These are phyloP conservation scores for Neurospora tetrasperma DNA, from an alignment of 495 filamentous ascomycete genomes.

Conservation along the genomic window DNA sequence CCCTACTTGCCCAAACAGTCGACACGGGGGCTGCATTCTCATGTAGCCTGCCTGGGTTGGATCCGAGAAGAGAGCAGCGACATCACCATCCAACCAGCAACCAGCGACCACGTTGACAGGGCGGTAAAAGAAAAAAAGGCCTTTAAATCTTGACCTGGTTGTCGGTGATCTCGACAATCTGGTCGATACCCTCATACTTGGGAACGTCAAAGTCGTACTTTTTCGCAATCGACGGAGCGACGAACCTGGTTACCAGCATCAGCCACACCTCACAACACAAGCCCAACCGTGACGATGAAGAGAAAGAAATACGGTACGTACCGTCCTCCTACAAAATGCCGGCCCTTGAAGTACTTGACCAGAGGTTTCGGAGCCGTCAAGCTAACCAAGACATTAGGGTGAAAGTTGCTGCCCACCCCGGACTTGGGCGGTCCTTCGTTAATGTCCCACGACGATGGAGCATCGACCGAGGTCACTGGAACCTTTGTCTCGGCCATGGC, in stretches of 20 bases:
- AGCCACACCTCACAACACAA: constrained; percentile 5
- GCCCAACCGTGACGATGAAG: background rate
- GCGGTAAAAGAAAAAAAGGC: background rate
- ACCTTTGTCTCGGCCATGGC: constrained; percentile 60
- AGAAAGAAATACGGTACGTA: constrained; percentile 21
- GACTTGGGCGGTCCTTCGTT: constrained; percentile 68
- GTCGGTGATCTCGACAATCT: constrained; percentile 66
- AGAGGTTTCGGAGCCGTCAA: constrained; percentile 94
- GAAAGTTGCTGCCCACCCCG: constrained; percentile 70
- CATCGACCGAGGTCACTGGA: constrained; percentile 81
- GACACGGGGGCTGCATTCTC: constrained; percentile 34
- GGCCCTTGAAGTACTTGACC: constrained; percentile 68
- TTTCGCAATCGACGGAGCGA: constrained; percentile 64
- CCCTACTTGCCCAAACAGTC: constrained; percentile 39
- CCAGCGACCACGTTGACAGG: background rate
- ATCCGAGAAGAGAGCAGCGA: background rate
- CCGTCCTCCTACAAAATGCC: constrained; percentile 83
- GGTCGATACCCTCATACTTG: constrained; percentile 77
- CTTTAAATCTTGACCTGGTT: constrained; percentile 48
- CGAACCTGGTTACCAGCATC: constrained; percentile 47
- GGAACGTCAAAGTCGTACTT: constrained; percentile 85
- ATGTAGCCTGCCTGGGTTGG: constrained; percentile 23
- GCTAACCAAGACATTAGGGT: constrained; percentile 69
- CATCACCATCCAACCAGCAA: background rate
- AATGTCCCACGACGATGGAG: constrained; percentile 89